A percentile compares a stretch with the other conserved stretches of the same genome.
Evolutionary conservation across 805 yeast species (phyloP).

Genomic region (Lipomyces sp.): DNA sequence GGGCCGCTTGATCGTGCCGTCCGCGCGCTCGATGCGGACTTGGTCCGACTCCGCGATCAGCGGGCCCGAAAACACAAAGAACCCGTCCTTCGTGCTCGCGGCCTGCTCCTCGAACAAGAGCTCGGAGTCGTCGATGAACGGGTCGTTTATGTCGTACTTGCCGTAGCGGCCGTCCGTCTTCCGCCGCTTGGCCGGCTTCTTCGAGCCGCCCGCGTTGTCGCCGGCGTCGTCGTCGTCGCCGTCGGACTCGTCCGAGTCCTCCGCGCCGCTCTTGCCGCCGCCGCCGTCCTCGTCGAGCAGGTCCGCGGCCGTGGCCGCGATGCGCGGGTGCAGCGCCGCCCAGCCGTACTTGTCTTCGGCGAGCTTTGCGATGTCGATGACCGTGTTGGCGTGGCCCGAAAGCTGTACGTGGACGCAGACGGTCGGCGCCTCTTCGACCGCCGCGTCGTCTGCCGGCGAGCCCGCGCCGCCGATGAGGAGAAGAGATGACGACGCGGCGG

Average conservation of each 20-base stretch:
- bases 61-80: constrained; percentile 93
- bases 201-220: constrained; percentile 33
- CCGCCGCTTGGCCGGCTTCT: constrained; percentile 51
- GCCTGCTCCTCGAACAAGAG: constrained; percentile 89
- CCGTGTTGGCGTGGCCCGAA: constrained; percentile 41
- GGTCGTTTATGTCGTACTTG: constrained; percentile 80
- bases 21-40: constrained; percentile 47
- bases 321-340: constrained; percentile 37
- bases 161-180: constrained; percentile 69
- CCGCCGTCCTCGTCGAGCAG: constrained; percentile 49
- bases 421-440: constrained; percentile 14
- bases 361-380: constrained; percentile 65
- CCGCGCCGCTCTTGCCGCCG: constrained; percentile 42
- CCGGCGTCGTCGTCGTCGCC: constrained; percentile 34
- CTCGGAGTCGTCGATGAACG: constrained; percentile 94
- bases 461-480: neutral
- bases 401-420: constrained; percentile 29
- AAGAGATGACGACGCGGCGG: neutral
- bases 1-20: constrained; percentile 42
- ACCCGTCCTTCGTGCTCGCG: constrained; percentile 90
- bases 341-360: constrained; percentile 87
- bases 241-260: constrained; percentile 43
- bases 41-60: constrained; percentile 59
- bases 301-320: constrained; percentile 26
- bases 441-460: neutral